Evolutionary conservation across 2,329 filamentous ascomycete species (phyloP), one percentile per base, ranked within the genome.

Genomic region (Trichoderma brevicompactum): DNA sequence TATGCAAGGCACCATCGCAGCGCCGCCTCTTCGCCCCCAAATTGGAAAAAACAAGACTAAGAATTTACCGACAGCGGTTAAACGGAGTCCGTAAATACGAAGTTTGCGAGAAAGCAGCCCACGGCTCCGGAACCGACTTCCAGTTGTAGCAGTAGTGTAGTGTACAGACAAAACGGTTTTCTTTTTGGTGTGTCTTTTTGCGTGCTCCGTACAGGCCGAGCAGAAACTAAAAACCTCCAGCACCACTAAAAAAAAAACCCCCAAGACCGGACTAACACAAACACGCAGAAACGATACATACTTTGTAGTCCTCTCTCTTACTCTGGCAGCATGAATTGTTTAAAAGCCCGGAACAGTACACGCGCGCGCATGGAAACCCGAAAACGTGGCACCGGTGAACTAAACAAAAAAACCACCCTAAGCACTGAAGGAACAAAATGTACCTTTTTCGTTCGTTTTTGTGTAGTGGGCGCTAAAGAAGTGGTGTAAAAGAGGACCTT

Each of bases 331-430:
- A 28, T 28, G 5, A 28, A 2, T 2, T 28, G 23, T 28, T 28
- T n/a, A n/a, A 28, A 28, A 28, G 23, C 23, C 23, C 23, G 23
- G 23, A 28, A 28, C 23, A 28, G n/a, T n/a, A n/a, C 5, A 28
- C 23, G 23, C 23, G 23, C 23, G 2, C 23, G 23, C 23, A 5
- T 28, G 23, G 23, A 28, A 5, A 28, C 2, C 23, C 23, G 36
- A 53, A 53, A 62, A 62, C 59, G 59, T 62, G 59, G 59, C 59
- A 28, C 7, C 8, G 2, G 38, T n/a, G 7, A 23, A 40, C 53
- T 44, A 44, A 17, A 34, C n/a, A n/a, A n/a, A n/a, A n/a, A n/a
- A n/a, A n/a, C n/a, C n/a, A 7, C 40, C 15, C 38, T n/a, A n/a
- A 34, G 19, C 34, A 32, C 15, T 41, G n/a, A 28, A 28, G 23